Evolutionary conservation across 306 rosid genomes (phyloP), one percentile per base, ranked within the genome.

Genomic region (Lablab purpureus): DNA sequence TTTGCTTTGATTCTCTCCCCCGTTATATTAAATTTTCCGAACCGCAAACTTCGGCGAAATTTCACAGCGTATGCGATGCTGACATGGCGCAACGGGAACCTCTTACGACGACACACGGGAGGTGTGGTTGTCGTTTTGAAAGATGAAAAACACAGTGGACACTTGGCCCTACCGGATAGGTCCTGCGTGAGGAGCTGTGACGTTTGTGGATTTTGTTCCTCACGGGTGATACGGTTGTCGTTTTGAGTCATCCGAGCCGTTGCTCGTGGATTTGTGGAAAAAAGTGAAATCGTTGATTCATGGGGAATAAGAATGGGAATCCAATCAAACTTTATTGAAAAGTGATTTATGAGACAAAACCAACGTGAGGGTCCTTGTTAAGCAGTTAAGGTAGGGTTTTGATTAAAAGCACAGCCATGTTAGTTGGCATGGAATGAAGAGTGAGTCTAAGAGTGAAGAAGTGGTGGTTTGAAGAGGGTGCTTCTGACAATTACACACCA

Each of bases 281-380:
- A 43, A 5, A 49, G 4, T 9, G 2, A 6, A 19, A 4, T 47
- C 63, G 66, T 82, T 17, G 71, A 79, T 81, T 56, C 76, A 7
- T 8, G 1, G 54, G 50, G 62, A 13, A 4, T 69, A 47, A 36
- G 83, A 79, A 75, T 49, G 30, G 28, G 49, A 67, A 77, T 65
- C 67, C 22, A 64, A 77, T 66, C 59, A 18, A 67, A 58, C 67
- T 66, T 80, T 81, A 69, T 67, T 65, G 0, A 65, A 78, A 85
- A 82, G 79, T 30, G 67, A 54, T 54, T 63, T 67, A 59, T n/a
- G 68, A 56, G 87, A 74, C 86, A 81, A 79, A 79, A 66, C 30
- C 27, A 83, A 85, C 82, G 90, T 83, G 88, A 73, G 40, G 86
- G 93, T 86, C 90, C 63, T 74, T 88, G 90, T 82, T 84, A 66